A percentile compares a stretch with the other conserved stretches of the same genome.
phyloP scores from a whole-genome alignment of 805 yeast genomes.

The Ogataea chonburiensis region DNA sequence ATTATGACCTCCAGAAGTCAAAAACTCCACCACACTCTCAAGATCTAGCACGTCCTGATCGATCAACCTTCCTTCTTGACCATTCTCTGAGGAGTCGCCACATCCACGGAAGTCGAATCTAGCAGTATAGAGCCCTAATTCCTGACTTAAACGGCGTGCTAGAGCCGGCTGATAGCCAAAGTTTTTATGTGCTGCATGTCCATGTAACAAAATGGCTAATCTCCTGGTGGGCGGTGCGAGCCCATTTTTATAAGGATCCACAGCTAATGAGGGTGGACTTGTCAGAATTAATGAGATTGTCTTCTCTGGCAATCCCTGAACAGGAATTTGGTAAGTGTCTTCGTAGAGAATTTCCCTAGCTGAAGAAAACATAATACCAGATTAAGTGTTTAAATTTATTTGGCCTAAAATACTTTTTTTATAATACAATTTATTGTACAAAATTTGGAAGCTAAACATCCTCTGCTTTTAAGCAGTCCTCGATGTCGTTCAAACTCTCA shows the following conservation, averaged over 20 bases:
- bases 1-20: slow-evolving; percentile 26
- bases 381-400: not conserved
- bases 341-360: slow-evolving; percentile 5
- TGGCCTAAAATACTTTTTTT: not conserved
- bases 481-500: slow-evolving; percentile 60
- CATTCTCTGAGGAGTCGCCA: slow-evolving; percentile 63
- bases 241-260: slow-evolving; percentile 13
- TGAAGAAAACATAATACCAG: not conserved
- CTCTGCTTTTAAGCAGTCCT: slow-evolving; percentile 31
- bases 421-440: slow-evolving; percentile 2
- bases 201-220: slow-evolving; percentile 68
- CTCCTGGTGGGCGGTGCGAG: slow-evolving; percentile 22
- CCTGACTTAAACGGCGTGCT: slow-evolving; percentile 57
- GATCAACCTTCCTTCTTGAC: slow-evolving; percentile 56
- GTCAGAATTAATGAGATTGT: slow-evolving; percentile 23
- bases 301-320: slow-evolving; percentile 4
- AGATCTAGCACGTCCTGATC: slow-evolving; percentile 70
- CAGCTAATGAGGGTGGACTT: slow-evolving; percentile 18
- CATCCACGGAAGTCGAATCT: slow-evolving; percentile 86
- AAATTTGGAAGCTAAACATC: slow-evolving; percentile 8
- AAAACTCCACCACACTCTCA: slow-evolving; percentile 42
- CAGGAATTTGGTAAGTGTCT: slow-evolving; percentile 5
- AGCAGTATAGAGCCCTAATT: slow-evolving; percentile 61
- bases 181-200: slow-evolving; percentile 81
- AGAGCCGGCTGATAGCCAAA: slow-evolving; percentile 68